Evolutionary conservation across 225 moss, liverwort and hornwort genomes (phyloP), one percentile per base, ranked within the genome.

Genomic region (Climacium dendroides): DNA sequence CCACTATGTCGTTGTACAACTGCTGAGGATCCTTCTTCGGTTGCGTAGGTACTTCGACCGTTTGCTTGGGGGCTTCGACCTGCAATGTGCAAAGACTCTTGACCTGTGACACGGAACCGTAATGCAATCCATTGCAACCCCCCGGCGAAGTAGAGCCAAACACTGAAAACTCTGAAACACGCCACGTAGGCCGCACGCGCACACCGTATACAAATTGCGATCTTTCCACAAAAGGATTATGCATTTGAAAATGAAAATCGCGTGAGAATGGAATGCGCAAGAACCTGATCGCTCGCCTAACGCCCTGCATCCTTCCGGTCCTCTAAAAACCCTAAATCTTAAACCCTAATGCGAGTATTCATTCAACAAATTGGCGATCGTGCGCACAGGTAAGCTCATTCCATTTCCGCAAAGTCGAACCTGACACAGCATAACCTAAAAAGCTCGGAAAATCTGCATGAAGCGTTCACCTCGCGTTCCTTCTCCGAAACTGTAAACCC

Each of bases 301-400:
- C 77, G 41, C 88, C 84, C 90, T 86, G 90, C 92, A 92, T 92
- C 84, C 54, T 83, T 70, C 80, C 74, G 11, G 4, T 20, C 32
- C 7, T 62, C 60, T 60, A 59, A 59, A 50, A 86, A 82, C 37
- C 85, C 50, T 73, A 66, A 82, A 73, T 43, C 77, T 78, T 79
- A 67, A 82, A 78, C 43, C 82, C 85, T 81, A 55, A 25, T 48
- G n/a, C 66, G 12, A 35, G 87, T n/a, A 50, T 80, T 80, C 73
- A 41, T 64, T 77, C 58, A 71, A 85, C 53, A 75, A 53, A 37
- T 34, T 41, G 19, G 30, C 30, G 48, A 41, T 70, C 58, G 61
- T 48, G 54, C 8, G 26, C 65, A 12, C 81, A 81, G 53, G 37
- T 2, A 76, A 29, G n/a, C 37, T 79, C 69, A 86, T 60, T 22